phyloP scores from a whole-genome alignment of 495 filamentous ascomycete genomes.

The Hyaloscypha bicolor region DNA sequence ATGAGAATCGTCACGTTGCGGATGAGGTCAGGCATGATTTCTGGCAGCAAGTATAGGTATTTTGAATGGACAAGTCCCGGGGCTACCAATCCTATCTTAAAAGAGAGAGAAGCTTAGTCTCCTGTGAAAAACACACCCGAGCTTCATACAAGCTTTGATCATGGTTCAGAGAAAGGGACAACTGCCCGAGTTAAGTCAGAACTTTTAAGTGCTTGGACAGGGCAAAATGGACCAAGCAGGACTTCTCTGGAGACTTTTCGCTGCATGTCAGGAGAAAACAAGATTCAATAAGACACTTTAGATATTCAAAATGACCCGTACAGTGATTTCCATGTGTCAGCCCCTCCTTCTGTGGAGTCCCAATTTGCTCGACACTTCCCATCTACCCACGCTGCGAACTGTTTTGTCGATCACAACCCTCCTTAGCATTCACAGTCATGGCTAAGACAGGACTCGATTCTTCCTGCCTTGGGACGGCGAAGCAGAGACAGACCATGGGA shows the following conservation, averaged over 20 bases:
- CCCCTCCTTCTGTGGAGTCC: background rate
- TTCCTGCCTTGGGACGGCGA: too few relatives aligned
- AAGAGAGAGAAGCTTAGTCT: background rate
- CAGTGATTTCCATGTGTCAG: background rate
- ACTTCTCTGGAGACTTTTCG: background rate
- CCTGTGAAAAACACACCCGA: background rate
- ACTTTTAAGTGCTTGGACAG: background rate
- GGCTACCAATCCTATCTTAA: too few relatives aligned
- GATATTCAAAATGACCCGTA: background rate
- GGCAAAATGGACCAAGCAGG: background rate
- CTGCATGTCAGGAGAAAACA: background rate
- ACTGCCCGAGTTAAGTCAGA: background rate
- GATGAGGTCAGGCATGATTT: background rate
- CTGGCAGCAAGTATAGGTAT: background rate
- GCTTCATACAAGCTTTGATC: background rate
- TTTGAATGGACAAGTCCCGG: too few relatives aligned
- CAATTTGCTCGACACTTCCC: background rate
- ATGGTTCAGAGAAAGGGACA: background rate
- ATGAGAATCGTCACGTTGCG: too few relatives aligned
- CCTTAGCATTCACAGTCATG: too few relatives aligned
- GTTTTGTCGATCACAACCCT: background rate
- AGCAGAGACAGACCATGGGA: too few relatives aligned
- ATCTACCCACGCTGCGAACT: background rate
- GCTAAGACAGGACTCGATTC: too few relatives aligned
- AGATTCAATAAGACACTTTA: background rate